These are phyloP conservation scores for Collybia mongolica DNA, from an alignment of 768 basidiomycete species.

Conservation along the genomic window DNA sequence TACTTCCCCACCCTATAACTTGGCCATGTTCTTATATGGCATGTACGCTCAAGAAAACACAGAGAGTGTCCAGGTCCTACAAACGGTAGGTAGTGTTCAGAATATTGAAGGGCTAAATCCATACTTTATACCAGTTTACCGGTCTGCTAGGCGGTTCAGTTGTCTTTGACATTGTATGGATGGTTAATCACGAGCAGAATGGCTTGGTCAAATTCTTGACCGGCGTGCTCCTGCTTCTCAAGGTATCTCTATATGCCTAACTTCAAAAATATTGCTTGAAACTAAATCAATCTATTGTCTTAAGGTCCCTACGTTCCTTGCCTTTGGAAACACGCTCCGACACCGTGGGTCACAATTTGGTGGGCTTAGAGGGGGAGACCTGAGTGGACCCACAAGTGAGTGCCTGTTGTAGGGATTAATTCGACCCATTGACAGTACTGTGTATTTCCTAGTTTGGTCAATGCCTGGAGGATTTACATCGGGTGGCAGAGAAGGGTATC, in stretches of 20 bases:
- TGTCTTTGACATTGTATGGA: conserved; percentile 73
- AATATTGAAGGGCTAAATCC: neutral
- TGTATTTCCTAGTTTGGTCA: conserved; percentile 57
- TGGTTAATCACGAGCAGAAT: conserved; percentile 53
- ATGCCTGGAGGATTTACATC: conserved; percentile 76
- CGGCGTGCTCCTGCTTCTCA: conserved; percentile 54
- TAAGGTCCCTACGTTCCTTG: conserved; percentile 60
- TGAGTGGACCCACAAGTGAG: conserved; percentile 57
- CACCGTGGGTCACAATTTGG: conserved; percentile 57
- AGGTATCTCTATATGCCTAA: conserved; percentile 35
- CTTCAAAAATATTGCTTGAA: neutral
- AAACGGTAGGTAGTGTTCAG: conserved; percentile 42
- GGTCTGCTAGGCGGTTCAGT: conserved; percentile 59
- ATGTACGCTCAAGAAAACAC: conserved; percentile 66
- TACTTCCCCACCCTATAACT: conserved; percentile 66
- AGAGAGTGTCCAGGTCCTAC: conserved; percentile 64
- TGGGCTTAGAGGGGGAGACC: conserved; percentile 44
- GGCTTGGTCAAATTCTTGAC: conserved; percentile 56
- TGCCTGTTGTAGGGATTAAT: neutral
- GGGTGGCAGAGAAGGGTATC: conserved; percentile 54
- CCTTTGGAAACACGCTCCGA: conserved; percentile 50
- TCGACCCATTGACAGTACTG: conserved; percentile 3
- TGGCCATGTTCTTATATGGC: conserved; percentile 83
- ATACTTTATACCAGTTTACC: conserved; percentile 50
- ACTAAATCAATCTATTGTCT: neutral